A percentile compares a stretch with the other conserved stretches of the same genome.
These are phyloP conservation scores for Monoraphidium neglectum DNA, from an alignment of 139 green algal genomes.

Conservation along the genomic window DNA sequence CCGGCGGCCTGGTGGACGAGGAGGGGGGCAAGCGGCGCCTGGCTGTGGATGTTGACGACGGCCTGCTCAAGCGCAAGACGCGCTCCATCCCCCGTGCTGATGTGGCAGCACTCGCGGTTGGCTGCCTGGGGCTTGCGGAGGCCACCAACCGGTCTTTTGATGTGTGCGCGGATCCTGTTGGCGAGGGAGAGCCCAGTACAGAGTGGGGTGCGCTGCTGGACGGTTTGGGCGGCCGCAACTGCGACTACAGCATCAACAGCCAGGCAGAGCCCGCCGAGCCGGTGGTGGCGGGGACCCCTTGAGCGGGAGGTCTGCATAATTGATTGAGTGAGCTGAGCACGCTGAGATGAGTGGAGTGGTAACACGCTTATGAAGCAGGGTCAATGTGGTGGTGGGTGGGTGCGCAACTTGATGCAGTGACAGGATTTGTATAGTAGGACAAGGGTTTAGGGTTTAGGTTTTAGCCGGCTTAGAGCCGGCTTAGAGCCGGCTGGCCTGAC, in stretches of 20 bases:
- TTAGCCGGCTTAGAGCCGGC: no score
- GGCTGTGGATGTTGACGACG: slow-evolving; percentile 80
- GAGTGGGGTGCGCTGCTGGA: slow-evolving; percentile 11
- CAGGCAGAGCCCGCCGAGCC: slow-evolving; percentile 26
- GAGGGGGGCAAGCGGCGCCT: slow-evolving; percentile 69
- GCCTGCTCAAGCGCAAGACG: slow-evolving; percentile 51
- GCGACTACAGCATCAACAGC: slow-evolving; percentile 56
- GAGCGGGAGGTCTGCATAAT: no score
- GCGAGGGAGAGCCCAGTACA: not conserved
- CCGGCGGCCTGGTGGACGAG: slow-evolving; percentile 76
- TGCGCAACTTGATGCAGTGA: no score
- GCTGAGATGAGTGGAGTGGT: no score
- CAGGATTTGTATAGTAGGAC: no score
- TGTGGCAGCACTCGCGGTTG: slow-evolving; percentile 58
- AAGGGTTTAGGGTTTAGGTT: no score
- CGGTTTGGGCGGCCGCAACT: slow-evolving; percentile 27
- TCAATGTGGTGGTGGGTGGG: no score
- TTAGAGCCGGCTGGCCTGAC: no score
- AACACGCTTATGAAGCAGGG: no score
- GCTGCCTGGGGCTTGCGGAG: slow-evolving; percentile 18
- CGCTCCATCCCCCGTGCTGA: slow-evolving; percentile 75
- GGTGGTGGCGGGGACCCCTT: not conserved
- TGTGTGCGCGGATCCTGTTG: slow-evolving; percentile 9
- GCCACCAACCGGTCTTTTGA: slow-evolving; percentile 28
- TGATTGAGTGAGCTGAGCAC: no score